These are phyloP conservation scores for Leccinum disarticulatum DNA, from an alignment of 768 basidiomycete species.

Conservation along the genomic window DNA sequence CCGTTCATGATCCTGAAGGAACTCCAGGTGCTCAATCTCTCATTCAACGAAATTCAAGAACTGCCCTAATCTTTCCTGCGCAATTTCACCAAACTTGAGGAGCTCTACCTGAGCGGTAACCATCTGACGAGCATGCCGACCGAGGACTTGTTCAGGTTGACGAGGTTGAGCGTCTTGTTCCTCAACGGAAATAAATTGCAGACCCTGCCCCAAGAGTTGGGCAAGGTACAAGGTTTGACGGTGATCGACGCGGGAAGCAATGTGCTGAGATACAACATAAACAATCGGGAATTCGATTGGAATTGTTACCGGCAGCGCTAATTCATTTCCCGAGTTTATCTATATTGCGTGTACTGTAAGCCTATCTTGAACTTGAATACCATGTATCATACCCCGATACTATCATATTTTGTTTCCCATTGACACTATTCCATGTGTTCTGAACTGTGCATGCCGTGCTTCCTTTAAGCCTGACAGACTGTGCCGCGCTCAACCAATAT, in stretches of 20 bases:
- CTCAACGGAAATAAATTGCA: slow-evolving; percentile 93
- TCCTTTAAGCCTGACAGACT: too few species aligned
- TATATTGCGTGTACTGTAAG: too few species aligned
- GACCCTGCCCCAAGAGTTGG: slow-evolving; percentile 88
- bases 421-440: too few species aligned
- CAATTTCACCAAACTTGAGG: slow-evolving; percentile 68
- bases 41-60: slow-evolving; percentile 93
- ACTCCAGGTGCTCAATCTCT: slow-evolving; percentile 82
- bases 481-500: too few species aligned
- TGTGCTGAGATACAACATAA: slow-evolving; percentile 92
- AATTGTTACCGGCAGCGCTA: too few species aligned
- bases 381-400: too few species aligned
- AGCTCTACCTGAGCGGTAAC: slow-evolving; percentile 95
- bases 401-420: too few species aligned
- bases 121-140: slow-evolving; percentile 86
- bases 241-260: slow-evolving; percentile 95
- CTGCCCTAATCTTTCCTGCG: slow-evolving; percentile 77
- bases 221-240: slow-evolving; percentile 73
- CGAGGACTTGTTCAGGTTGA: slow-evolving; percentile 79
- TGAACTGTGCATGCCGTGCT: too few species aligned
- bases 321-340: too few species aligned
- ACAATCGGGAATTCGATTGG: too few species aligned
- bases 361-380: too few species aligned
- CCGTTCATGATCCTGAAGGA: slow-evolving; percentile 74
- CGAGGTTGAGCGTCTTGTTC: slow-evolving; percentile 70